Evolutionary conservation across 1,284 basidiomycete species (phyloP), one percentile per base, ranked within the genome.

Genomic region (Pyrrhoderma lamaoense): DNA sequence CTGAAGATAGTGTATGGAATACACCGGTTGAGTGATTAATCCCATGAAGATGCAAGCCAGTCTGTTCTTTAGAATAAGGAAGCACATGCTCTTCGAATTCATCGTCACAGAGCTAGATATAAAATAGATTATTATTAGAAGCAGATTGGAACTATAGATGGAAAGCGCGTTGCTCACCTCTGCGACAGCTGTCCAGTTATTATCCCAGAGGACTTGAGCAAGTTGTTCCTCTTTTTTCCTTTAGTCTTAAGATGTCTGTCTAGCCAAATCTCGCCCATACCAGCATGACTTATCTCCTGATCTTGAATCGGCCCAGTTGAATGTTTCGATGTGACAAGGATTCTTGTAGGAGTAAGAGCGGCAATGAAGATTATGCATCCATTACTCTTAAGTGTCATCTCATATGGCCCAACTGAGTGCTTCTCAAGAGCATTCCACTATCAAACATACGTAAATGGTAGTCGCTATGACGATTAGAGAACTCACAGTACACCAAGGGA

Each of bases 341-440:
- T 70, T 58, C 89, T 80, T 0, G 69, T 69, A 0, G 84, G 77
- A 0, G 87, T 85, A 2, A 99, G 74, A 0, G 96, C 86, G 0
- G 90, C 85, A 60, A 99, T 86, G 69, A 99, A 93, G 60, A 99
- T 97, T 66, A 99, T 93, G 65, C 96, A 99, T 1, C 95, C 96
- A 57, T 99, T 99, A 1, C 92, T 93, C 67, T 99, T 99, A 56
- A 95, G 76, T 0, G 95, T 93, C 13, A 99, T 73, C 4, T 83
- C 82, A 63, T 97, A 99, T 0, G 94, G 91, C 0, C 87, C 69
- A 0, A 73, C 69, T 0, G 93, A 93, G 57, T 91, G 79, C 3
- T 70, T 66, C 53, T 85, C 74, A 38, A 97, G 73, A 0, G 85
- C 75, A 0, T 72, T 64, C 94, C 93, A 96, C 92, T 97, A 16